phyloP scores from a whole-genome alignment of 2,329 filamentous ascomycete genomes.

The Fusarium sp. region DNA sequence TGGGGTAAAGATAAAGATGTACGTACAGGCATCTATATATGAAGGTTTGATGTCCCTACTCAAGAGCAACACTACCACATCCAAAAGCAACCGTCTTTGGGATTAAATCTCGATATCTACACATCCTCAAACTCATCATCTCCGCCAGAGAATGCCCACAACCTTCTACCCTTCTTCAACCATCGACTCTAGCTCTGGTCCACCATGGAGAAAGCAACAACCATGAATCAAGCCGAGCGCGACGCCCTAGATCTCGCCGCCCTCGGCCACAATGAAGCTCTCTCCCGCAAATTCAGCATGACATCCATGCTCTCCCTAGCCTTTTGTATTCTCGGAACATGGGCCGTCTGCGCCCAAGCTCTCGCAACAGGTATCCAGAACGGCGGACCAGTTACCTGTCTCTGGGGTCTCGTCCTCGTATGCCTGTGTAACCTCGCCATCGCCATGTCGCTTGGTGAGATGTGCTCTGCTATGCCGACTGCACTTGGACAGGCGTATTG shows the following conservation, averaged over 20 bases:
- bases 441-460: slow-evolving; percentile 64
- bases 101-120: not conserved
- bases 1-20: slow-evolving; percentile 29
- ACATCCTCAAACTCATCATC: not conserved
- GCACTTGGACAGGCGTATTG: slow-evolving; percentile 69
- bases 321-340: slow-evolving; percentile 68
- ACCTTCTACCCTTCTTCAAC: slow-evolving; percentile 8
- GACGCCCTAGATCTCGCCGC: slow-evolving; percentile 51
- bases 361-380: slow-evolving; percentile 60
- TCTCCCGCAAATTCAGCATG: slow-evolving; percentile 60
- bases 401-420: slow-evolving; percentile 65
- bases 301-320: slow-evolving; percentile 67
- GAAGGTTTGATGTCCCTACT: slow-evolving; percentile 1
- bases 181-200: slow-evolving; percentile 37
- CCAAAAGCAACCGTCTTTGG: not conserved
- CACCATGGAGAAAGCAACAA: slow-evolving; percentile 38
- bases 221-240: slow-evolving; percentile 38
- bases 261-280: slow-evolving; percentile 53
- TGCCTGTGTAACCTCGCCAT: slow-evolving; percentile 63
- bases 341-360: slow-evolving; percentile 65
- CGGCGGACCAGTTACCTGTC: slow-evolving; percentile 63
- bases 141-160: slow-evolving; percentile 37
- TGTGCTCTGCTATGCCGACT: slow-evolving; percentile 68
- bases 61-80: not conserved
- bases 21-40: slow-evolving; percentile 14